These are phyloP conservation scores for Paramarasmius palmivorus DNA, from an alignment of 1,284 basidiomycete species.

Conservation along the genomic window DNA sequence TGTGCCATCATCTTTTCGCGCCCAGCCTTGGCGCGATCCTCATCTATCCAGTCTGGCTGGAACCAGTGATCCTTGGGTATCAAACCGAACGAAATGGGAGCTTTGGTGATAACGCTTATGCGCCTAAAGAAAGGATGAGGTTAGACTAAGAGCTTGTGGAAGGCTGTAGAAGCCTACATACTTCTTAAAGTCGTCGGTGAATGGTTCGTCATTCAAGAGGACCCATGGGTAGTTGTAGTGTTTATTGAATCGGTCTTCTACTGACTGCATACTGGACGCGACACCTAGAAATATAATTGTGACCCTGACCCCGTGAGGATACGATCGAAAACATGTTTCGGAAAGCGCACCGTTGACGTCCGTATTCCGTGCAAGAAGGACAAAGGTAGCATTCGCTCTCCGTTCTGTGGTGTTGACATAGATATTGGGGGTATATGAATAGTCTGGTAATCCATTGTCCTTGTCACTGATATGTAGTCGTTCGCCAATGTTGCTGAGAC, in stretches of 20 bases:
- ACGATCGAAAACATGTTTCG: slow-evolving; percentile 23
- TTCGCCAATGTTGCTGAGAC: slow-evolving; percentile 16
- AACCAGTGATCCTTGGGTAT: slow-evolving; percentile 77
- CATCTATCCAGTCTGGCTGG: slow-evolving; percentile 83
- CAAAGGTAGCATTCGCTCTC: slow-evolving; percentile 41
- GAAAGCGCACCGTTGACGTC: slow-evolving; percentile 45
- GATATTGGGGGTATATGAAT: slow-evolving; percentile 4
- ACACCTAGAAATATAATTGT: slow-evolving; percentile 59
- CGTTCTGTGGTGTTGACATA: slow-evolving; percentile 9
- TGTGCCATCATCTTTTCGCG: slow-evolving; percentile 62
- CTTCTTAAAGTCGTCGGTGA: slow-evolving; percentile 70
- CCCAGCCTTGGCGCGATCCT: slow-evolving; percentile 62
- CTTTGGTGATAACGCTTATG: slow-evolving; percentile 51
- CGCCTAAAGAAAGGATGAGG: slow-evolving; percentile 37
- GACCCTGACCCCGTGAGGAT: slow-evolving; percentile 34
- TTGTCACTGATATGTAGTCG: slow-evolving; percentile 4
- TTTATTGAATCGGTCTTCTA: slow-evolving; percentile 65
- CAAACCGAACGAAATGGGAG: slow-evolving; percentile 66
- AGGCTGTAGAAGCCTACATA: slow-evolving; percentile 25
- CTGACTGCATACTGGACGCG: slow-evolving; percentile 51
- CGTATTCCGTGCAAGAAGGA: slow-evolving; percentile 37
- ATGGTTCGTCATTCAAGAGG: slow-evolving; percentile 71
- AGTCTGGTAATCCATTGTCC: not conserved
- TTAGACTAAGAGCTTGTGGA: not conserved
- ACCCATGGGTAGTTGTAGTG: slow-evolving; percentile 72